Evolutionary conservation across 345 rosid species (phyloP).

Genomic region (Pistacia integerrima): DNA sequence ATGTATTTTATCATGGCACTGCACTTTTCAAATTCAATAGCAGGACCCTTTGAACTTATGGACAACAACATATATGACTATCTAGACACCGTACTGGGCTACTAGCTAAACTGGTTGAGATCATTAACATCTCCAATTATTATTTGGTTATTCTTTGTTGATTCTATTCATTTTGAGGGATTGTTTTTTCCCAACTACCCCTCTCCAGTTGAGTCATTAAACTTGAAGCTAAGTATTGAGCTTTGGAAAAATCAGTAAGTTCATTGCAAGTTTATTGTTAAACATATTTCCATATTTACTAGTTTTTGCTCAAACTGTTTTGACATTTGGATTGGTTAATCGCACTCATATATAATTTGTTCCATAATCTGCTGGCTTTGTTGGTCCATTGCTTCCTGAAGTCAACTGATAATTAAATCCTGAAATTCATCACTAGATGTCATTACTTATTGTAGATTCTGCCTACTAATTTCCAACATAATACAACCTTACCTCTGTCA

Average conservation of each 20-base stretch:
- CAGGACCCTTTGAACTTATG: no score
- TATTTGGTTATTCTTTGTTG: no score
- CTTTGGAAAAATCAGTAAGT: no score
- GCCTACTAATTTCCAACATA: neutral
- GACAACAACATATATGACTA: no score
- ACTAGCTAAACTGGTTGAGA: no score
- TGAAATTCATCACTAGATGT: no score
- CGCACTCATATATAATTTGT: neutral
- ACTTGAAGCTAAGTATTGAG: neutral
- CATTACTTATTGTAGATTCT: no score
- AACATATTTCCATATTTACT: no score
- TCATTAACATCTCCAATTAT: no score
- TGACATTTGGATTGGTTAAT: neutral
- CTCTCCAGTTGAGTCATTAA: neutral
- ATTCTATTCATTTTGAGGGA: neutral
- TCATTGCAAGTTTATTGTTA: neutral
- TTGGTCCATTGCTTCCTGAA: neutral
- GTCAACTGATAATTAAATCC: neutral
- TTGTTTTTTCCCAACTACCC: no score
- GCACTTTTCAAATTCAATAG: neutral
- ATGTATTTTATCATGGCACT: conserved; percentile 7
- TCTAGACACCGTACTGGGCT: no score
- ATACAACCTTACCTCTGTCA: neutral
- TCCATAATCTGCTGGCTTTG: neutral
- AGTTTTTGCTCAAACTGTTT: neutral